These are phyloP conservation scores for Coniochaeta hoffmannii DNA, from an alignment of 2,329 filamentous ascomycete species.

Conservation along the genomic window DNA sequence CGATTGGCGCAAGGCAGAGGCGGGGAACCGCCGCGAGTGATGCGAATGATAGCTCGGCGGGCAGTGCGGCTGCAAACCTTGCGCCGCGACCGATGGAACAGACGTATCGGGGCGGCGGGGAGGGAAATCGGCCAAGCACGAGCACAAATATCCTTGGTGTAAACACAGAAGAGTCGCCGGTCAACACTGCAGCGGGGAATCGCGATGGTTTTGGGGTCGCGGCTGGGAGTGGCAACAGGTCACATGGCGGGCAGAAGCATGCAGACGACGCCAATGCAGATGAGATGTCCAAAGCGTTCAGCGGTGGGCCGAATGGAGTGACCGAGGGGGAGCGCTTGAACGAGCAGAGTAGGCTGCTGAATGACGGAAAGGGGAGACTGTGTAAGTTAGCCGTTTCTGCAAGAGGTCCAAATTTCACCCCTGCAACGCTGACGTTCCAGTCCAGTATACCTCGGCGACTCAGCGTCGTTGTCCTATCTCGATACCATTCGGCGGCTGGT, in stretches of 20 bases:
- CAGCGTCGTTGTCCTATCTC: constrained; percentile 24
- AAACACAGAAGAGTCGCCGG: neutral
- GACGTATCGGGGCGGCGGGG: neutral
- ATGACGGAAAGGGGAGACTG: neutral
- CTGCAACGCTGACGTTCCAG: neutral
- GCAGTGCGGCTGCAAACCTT: neutral
- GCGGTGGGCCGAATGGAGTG: neutral
- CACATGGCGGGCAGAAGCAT: neutral
- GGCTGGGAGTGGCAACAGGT: neutral
- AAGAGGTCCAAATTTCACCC: no score
- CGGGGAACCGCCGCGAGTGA: neutral
- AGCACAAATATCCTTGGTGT: neutral
- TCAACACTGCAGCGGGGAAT: neutral
- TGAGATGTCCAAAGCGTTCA: neutral
- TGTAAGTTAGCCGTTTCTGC: neutral
- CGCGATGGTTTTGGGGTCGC: neutral
- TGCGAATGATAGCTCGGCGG: neutral
- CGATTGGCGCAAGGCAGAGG: neutral
- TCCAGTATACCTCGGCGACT: constrained; percentile 25
- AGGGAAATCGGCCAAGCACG: neutral
- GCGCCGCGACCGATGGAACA: neutral
- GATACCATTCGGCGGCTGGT: constrained; percentile 27
- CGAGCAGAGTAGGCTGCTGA: neutral
- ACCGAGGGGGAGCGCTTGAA: neutral
- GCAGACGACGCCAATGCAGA: neutral